Evolutionary conservation across 345 rosid genomes (phyloP), one percentile per base, ranked within the genome.

Genomic region (Salix brachista): DNA sequence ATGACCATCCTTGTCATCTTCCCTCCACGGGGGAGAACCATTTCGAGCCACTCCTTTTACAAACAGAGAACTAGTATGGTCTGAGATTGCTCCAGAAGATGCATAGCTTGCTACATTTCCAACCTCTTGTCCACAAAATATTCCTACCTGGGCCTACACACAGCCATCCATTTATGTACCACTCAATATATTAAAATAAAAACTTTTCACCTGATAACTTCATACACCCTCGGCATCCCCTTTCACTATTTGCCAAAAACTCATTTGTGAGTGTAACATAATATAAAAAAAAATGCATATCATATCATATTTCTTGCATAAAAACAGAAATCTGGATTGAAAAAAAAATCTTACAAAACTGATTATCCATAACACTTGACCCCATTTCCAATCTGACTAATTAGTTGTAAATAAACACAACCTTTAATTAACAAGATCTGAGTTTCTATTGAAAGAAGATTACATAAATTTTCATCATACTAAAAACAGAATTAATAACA

Each of bases 91-190:
- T 85, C 89, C 93, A 58, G 91, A 84, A 52, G 86, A 76, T 81
- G 94, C 90, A 88, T 86, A 91, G 94, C 99, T 87, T 80, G 97
- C 74, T 81, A 90, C 74, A 87, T 84, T 87, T 77, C 94, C 97
- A 93, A 90, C 85, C 85, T 91, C 97, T 88, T 90, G 96, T 80
- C 90, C 97, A 91, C 87, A 90, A 87, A 89, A 89, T 81, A 88
- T 87, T 85, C 92, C 97, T 90, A 93, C 97, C 97, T 93, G 98
- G 88, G 89, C 99, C 99, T 95, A 95, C 98, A 93, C 86, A 93
- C 86, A 91, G 83, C 86, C 93, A 87, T 76, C 78, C 87, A 89
- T 90, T 83, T 86, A 93, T 85, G 92, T 75, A 89, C 90, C 92
- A 87, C 90, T 79, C 76, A 86, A 88, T 70, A 82, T 69, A 83